Evolutionary conservation across 768 basidiomycete species (phyloP).

Genomic region (Mycena indigotica): DNA sequence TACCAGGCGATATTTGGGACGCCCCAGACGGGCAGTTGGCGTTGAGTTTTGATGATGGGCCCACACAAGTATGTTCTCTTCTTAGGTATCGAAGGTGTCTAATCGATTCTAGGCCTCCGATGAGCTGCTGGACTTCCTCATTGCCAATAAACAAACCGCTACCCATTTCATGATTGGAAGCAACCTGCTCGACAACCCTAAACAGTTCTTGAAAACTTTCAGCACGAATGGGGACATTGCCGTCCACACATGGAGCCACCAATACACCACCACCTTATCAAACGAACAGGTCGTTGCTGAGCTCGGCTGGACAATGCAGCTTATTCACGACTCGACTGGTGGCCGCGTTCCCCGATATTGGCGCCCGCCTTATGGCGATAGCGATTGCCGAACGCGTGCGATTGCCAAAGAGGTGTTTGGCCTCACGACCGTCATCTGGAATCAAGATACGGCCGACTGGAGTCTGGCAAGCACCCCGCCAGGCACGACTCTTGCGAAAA

Average conservation of each 20-base stretch:
- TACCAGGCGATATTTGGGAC: background rate
- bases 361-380: constrained; percentile 83
- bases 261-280: constrained; percentile 74
- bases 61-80: too few species aligned
- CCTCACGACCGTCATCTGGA: constrained; percentile 83
- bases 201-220: constrained; percentile 57
- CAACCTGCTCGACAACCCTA: constrained; percentile 64
- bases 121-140: background rate
- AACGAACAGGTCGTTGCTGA: constrained; percentile 71
- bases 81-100: too few species aligned
- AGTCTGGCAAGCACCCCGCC: constrained; percentile 44
- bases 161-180: constrained; percentile 16
- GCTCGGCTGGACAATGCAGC: constrained; percentile 78
- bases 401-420: constrained; percentile 85
- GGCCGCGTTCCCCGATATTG: constrained; percentile 73
- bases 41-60: background rate
- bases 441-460: constrained; percentile 86
- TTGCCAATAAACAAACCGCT: background rate
- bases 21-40: background rate
- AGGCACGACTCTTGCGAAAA: constrained; percentile 45
- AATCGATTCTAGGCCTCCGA: background rate
- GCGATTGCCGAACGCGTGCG: constrained; percentile 63
- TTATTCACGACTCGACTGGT: constrained; percentile 78
- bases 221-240: constrained; percentile 47
- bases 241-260: constrained; percentile 71